These are phyloP conservation scores for Nemania sp. DNA, from an alignment of 2,329 filamentous ascomycete species.

Conservation along the genomic window DNA sequence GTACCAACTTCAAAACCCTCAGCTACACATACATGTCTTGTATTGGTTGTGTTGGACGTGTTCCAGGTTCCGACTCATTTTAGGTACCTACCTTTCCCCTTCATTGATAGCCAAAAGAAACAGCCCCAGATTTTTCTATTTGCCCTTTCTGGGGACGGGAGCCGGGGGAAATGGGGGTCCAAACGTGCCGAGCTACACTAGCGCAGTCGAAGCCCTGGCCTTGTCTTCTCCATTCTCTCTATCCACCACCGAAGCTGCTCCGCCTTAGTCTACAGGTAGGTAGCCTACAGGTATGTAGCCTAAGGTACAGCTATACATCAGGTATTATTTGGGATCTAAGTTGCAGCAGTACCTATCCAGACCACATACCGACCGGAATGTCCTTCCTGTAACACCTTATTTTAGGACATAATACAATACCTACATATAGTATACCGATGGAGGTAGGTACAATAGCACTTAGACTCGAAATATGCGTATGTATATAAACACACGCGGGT, in stretches of 20 bases:
- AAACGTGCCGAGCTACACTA: slow-evolving; percentile 14
- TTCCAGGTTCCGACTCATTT: slow-evolving; percentile 15
- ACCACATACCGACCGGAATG: slow-evolving; percentile 10
- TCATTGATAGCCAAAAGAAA: slow-evolving; percentile 28
- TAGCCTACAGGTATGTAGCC: neutral
- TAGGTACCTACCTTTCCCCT: neutral
- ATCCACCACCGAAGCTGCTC: neutral
- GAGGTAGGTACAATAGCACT: neutral
- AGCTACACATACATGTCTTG: neutral
- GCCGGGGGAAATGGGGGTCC: slow-evolving; percentile 30
- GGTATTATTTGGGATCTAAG: slow-evolving; percentile 1
- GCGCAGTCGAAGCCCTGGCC: slow-evolving; percentile 2
- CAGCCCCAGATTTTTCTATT: slow-evolving; percentile 33
- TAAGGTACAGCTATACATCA: slow-evolving; percentile 1
- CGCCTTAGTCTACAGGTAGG: no score
- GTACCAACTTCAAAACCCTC: neutral
- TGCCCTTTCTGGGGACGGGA: slow-evolving; percentile 24
- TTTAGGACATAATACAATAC: slow-evolving; percentile 7
- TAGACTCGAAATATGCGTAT: neutral
- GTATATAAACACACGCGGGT: neutral
- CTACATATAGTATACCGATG: neutral
- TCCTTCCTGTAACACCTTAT: slow-evolving; percentile 11
- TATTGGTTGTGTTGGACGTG: slow-evolving; percentile 13
- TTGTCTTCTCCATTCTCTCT: neutral
- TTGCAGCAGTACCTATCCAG: no score